These are phyloP conservation scores for Forsythia suspensa DNA, from an alignment of 257 asterid species.

Conservation along the genomic window DNA sequence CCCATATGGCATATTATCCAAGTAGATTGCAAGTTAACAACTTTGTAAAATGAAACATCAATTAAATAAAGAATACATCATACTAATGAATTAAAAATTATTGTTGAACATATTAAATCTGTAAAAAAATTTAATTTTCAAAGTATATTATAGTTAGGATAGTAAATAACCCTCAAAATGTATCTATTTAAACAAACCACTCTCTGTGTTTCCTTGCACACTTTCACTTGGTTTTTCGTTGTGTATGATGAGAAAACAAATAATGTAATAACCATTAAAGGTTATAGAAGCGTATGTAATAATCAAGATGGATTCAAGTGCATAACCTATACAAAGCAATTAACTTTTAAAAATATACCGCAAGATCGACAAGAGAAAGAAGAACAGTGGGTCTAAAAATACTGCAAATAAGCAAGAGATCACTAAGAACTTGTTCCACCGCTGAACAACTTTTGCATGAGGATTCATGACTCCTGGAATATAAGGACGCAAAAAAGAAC, in stretches of 20 bases:
- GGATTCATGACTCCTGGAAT: slow-evolving; percentile 86
- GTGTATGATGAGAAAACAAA: not conserved
- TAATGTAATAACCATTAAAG: not conserved
- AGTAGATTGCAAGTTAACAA: not conserved
- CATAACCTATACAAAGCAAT: not conserved
- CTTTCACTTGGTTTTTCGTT: not conserved
- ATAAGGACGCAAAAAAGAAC: slow-evolving; percentile 36
- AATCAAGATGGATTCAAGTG: not conserved
- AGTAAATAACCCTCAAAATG: not conserved
- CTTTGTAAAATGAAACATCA: not conserved
- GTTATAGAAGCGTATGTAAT: not conserved
- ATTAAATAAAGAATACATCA: not conserved
- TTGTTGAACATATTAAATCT: not conserved
- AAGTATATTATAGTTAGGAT: not conserved
- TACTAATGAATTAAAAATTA: not conserved
- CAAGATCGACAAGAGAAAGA: slow-evolving; percentile 58
- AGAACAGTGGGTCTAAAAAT: slow-evolving; percentile 80
- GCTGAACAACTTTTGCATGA: slow-evolving; percentile 62
- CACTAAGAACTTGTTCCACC: slow-evolving; percentile 74
- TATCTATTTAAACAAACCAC: not conserved
- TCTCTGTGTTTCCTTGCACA: not conserved
- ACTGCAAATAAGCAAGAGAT: slow-evolving; percentile 63
- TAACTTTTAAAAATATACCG: slow-evolving; percentile 36
- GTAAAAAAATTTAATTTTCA: too few relatives aligned
- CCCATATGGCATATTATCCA: not conserved